phyloP scores from a whole-genome alignment of 1,284 basidiomycete species.

The Pascua guehoae region DNA sequence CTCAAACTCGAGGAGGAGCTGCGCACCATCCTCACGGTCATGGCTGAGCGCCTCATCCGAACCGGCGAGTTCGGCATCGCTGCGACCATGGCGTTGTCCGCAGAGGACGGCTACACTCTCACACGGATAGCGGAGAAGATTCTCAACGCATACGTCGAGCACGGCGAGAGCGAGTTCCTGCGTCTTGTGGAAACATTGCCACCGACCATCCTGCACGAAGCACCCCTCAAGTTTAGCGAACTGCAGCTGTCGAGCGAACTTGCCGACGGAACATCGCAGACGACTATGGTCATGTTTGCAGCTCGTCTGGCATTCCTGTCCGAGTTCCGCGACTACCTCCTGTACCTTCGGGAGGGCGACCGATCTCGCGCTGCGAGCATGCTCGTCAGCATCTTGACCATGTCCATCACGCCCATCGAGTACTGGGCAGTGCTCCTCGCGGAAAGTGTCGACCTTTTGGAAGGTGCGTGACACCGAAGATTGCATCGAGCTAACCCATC shows the following conservation, averaged over 20 bases:
- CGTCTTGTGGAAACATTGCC: constrained; percentile 35
- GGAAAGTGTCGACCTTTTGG: constrained; percentile 48
- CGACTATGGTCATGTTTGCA: constrained; percentile 31
- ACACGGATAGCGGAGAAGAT: constrained; percentile 49
- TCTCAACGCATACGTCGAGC: constrained; percentile 44
- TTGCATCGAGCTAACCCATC: not conserved
- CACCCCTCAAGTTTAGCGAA: constrained; percentile 28
- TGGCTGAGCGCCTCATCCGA: constrained; percentile 44
- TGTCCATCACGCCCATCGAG: constrained; percentile 47
- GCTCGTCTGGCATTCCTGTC: constrained; percentile 51
- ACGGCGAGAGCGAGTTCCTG: constrained; percentile 37
- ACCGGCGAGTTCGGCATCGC: constrained; percentile 48
- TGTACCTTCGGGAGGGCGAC: constrained; percentile 43
- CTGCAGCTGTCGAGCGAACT: constrained; percentile 8
- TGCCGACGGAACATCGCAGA: not conserved
- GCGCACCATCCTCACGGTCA: constrained; percentile 40
- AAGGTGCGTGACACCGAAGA: constrained; percentile 39
- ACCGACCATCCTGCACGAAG: constrained; percentile 34
- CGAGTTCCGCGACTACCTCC: constrained; percentile 52
- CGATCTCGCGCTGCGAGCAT: constrained; percentile 44
- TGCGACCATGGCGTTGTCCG: constrained; percentile 47
- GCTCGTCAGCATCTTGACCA: constrained; percentile 47
- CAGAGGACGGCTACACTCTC: constrained; percentile 45
- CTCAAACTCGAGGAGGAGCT: constrained; percentile 43
- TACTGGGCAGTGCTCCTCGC: constrained; percentile 51